Base-by-base conservation (phyloP, 2,329 filamentous ascomycete genomes). In the Colletotrichum cordylinicola region DNA sequence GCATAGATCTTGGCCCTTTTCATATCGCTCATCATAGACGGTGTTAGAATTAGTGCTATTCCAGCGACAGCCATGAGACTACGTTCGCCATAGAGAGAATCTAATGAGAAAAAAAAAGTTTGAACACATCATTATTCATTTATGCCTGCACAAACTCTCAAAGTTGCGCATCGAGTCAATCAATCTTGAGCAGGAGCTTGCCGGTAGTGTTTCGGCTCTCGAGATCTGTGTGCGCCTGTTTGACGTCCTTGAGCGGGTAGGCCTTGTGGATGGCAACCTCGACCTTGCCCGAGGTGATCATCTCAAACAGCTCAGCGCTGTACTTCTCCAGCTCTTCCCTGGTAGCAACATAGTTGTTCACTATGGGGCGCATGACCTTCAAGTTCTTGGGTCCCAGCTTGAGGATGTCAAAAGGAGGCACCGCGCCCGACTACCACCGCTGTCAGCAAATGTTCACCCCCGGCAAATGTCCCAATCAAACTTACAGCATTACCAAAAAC, bases 161-260 rank as follows among this genome's bases (percentile, higher is more conserved):
- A 1, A 58, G 27, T 16, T 27, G 33, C 24, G 43, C 48, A 18
- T 37, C 18, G 2, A 62, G 66, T 76, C 58, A 84, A 78, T 86
- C 93, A 62, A 92, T 90, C 85, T 93, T 93, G 81, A 98, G 83
- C 72, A 98, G 83, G 77, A 98, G 84, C 87, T 98, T 98, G 21
- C 96, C 96, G 13, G 92, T 95, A 3, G 95, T 97, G 88, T 93
- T 95, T 80, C 96, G 89, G 56, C 94, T 91, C 85, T 98, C 94
- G 60, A 98, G 89, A 83, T 98, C 95, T 65, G 86, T 84, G 78
- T 98, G 95, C 15, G 95, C 95, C 79, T 90, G 87, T 43, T 88
- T 91, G 39, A 94, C 91, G 60, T 98, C 93, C 80, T 91, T 90
- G 55, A 98, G 86, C 7, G 93, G 91, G 83, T 98, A 98, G 0